Base-by-base conservation (phyloP, 257 asterid genomes). In the Salvia rosmarinus region DNA sequence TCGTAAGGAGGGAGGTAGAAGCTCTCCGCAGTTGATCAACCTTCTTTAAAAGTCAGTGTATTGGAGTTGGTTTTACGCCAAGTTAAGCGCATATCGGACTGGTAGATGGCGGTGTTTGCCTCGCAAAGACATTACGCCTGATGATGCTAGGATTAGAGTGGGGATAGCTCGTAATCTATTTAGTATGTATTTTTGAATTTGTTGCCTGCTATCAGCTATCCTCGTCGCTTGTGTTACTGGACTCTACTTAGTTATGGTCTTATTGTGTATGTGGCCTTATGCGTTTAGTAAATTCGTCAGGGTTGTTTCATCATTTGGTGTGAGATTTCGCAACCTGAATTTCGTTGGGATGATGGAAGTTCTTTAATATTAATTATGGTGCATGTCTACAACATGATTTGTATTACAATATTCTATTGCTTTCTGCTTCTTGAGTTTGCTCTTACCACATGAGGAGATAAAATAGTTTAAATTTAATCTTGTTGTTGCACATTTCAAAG, bases 1-100 rank as follows among this genome's bases (percentile, higher is more conserved):
- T 95, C 57, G 78, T 91, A 28, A 91, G 72, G 92, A 86, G 89
- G 80, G 99, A 89, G 87, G 96, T 94, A 58, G 78, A 81, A 80
- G 81, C 85, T 51, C 97, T 91, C 12, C 62, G 85, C n/a, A 83
- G 78, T 52, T 52, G 70, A 72, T 42, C 16, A 21, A 59, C 46
- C n/a, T 20, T 9, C 21, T 58, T 58, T 46, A 30, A 30, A 49
- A 52, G 67, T 55, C 57, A 42, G 44, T 14, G 64, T 28, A 9
- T 4, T 17, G 54, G 30, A 14, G 71, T 46, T 65, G 35, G 40
- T 30, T 13, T 42, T 28, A 6, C 32, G 13, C 50, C 47, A 54
- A 43, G 59, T 30, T 11, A 12, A 14, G 64, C 46, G 25, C 46
- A 44, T 67, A 16, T 58, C 34, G 23, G 49, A 57, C 46, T 39